Base-by-base conservation (phyloP, 2,329 filamentous ascomycete species). In the Metarhizium guizhouense region DNA sequence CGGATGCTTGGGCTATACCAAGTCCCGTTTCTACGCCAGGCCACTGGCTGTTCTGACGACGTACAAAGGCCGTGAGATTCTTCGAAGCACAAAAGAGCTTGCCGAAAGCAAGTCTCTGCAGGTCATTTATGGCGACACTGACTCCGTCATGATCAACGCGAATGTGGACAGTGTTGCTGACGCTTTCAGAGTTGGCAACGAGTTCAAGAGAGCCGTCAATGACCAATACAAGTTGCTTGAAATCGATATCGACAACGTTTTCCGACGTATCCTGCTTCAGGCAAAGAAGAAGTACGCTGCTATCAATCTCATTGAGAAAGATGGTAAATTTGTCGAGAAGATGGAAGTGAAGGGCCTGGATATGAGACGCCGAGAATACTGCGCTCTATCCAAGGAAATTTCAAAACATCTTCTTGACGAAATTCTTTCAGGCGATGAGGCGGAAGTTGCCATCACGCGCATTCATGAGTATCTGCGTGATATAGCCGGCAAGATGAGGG, bases 221-320 rank as follows among this genome's bases (percentile, higher is more conserved):
- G 90, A 96, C 63, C 85, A 87, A 59, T 99, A 99, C 72, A 88
- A 81, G 65, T 81, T 96, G 53, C 80, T 99, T 14, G 95, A 99
- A 70, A 99, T 99, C 61, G 94, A 99, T 66, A 96, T 99, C 62
- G 94, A 99, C 72, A 96, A 97, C 65, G 82, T 97, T 58, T 99
- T 99, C 79, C 84, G 93, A 49, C 87, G 94, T 36, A 88, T 99
- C 55, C 76, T 99, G 43, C 79, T 99, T 14, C 94, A 97, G 67
- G 93, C 94, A 34, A 99, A 99, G 81, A 99, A 99, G 79, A 99
- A 99, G 77, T 99, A 99, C 71, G 94, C 94, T 8, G 94, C 94
- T 45, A 88, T 99, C 71, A 97, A 95, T 69, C 84, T 97, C 69
- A 84, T 94, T 6, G 89, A 96, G 65, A 80, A 88, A 25, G 88